Percentiles rank a stretch among this genome's conserved stretches.
phyloP scores from a whole-genome alignment of 768 basidiomycete species.

The Boletus rufocinnamomeus region DNA sequence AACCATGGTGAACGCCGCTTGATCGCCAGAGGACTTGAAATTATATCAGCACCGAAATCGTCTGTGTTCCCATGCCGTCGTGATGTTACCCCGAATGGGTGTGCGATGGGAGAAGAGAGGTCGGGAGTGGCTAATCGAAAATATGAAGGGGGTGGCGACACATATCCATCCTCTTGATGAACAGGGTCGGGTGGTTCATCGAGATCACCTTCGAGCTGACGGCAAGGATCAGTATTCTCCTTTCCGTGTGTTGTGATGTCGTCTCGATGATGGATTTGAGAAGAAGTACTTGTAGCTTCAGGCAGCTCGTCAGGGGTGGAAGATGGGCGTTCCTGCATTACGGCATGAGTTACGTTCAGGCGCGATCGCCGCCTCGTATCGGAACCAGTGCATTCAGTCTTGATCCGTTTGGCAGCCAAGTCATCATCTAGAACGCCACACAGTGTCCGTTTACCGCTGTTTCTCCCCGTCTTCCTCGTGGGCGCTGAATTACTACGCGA shows the following conservation, averaged over 20 bases:
- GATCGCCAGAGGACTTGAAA: conserved; percentile 35
- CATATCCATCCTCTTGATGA: conserved; percentile 79
- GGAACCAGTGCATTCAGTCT: conserved; percentile 20
- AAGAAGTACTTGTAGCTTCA: conserved; percentile 36
- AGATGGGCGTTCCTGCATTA: conserved; percentile 11
- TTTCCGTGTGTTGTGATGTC: conserved; percentile 41
- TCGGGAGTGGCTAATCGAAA: conserved; percentile 53
- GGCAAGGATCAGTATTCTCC: conserved; percentile 42
- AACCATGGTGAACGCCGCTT: conserved; percentile 21
- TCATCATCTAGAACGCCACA: conserved; percentile 72
- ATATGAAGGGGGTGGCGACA: conserved; percentile 66
- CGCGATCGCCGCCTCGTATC: conserved; percentile 34
- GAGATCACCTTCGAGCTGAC: conserved; percentile 43
- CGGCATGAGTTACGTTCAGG: conserved; percentile 16
- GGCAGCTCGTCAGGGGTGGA: conserved; percentile 10
- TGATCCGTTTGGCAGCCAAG: conserved; percentile 52
- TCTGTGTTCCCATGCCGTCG: conserved; percentile 19
- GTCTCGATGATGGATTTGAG: conserved; percentile 41
- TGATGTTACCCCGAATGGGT: conserved; percentile 24
- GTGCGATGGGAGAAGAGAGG: conserved; percentile 62
- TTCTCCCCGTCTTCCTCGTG: conserved; percentile 46
- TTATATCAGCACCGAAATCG: conserved; percentile 54
- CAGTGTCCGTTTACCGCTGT: conserved; percentile 77
- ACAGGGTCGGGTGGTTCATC: conserved; percentile 45
- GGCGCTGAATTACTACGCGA: conserved; percentile 33